These are phyloP conservation scores for Plenodomus lindquistii DNA, from an alignment of 2,329 filamentous ascomycete genomes.

Conservation along the genomic window DNA sequence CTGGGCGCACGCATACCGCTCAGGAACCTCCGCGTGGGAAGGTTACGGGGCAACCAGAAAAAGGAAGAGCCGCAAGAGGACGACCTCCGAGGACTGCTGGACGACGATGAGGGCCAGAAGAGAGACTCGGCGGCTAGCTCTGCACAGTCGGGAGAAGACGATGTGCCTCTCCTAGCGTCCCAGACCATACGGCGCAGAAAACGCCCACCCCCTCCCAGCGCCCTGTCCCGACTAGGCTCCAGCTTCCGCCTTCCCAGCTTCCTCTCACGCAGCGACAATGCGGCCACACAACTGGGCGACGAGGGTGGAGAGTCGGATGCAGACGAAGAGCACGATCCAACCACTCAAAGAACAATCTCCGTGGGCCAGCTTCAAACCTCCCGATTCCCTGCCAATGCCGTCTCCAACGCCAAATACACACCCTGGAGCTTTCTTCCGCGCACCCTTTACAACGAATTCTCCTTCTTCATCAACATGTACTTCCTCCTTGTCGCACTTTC, in stretches of 20 bases:
- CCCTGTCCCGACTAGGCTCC: slow-evolving; percentile 55
- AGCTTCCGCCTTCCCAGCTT: slow-evolving; percentile 69
- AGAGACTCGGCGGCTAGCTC: slow-evolving; percentile 64
- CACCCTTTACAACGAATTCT: slow-evolving; percentile 98
- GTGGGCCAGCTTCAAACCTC: slow-evolving; percentile 75
- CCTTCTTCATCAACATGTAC: slow-evolving; percentile 99
- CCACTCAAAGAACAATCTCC: slow-evolving; percentile 72
- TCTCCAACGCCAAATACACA: slow-evolving; percentile 98
- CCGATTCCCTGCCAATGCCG: slow-evolving; percentile 84
- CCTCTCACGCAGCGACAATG: slow-evolving; percentile 47
- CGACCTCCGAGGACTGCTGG: slow-evolving; percentile 69
- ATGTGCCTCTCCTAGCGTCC: slow-evolving; percentile 70
- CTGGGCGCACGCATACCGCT: slow-evolving; percentile 67
- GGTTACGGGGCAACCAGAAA: slow-evolving; percentile 48
- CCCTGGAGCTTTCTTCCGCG: slow-evolving; percentile 90
- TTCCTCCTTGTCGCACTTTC: slow-evolving; percentile 94
- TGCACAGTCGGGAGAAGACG: slow-evolving; percentile 63
- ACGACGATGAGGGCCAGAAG: slow-evolving; percentile 61
- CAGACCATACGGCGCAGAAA: slow-evolving; percentile 27
- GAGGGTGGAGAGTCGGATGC: slow-evolving; percentile 46
- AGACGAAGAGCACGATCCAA: slow-evolving; percentile 59
- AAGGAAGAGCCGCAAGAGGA: slow-evolving; percentile 60
- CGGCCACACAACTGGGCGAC: slow-evolving; percentile 30
- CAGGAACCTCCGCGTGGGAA: slow-evolving; percentile 60
- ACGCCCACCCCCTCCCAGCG: slow-evolving; percentile 31